Evolutionary conservation across 2,329 filamentous ascomycete species (phyloP).

Genomic region (Cladosporium velox): DNA sequence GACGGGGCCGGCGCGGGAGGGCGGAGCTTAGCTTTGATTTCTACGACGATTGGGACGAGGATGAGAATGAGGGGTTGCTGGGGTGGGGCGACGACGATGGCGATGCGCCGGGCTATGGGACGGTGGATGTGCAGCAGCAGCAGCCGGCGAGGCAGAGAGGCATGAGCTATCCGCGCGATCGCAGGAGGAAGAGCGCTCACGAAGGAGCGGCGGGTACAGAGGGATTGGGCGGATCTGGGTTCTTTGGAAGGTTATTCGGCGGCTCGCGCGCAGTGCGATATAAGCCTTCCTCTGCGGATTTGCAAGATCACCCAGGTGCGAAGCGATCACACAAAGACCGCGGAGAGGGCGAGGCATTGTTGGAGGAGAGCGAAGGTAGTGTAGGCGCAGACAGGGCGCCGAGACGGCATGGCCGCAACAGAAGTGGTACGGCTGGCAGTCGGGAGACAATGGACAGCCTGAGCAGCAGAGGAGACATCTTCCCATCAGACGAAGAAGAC

Average conservation of each 20-base stretch:
- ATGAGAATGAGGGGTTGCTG: constrained; percentile 63
- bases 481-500: constrained; percentile 82
- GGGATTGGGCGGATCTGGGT: constrained; percentile 65
- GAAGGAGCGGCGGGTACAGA: constrained; percentile 61
- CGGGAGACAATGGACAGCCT: constrained; percentile 82
- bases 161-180: constrained; percentile 71
- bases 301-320: constrained; percentile 81
- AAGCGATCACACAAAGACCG: constrained; percentile 41
- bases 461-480: constrained; percentile 84
- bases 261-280: constrained; percentile 74
- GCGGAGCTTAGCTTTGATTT: constrained; percentile 93
- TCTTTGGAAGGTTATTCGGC: constrained; percentile 80
- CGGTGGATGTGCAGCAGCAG: constrained; percentile 53
- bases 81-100: constrained; percentile 84
- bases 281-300: constrained; percentile 84
- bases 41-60: constrained; percentile 92
- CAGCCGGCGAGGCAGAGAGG: constrained; percentile 61
- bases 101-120: constrained; percentile 62
- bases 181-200: constrained; percentile 57
- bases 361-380: constrained; percentile 61
- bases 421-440: constrained; percentile 78
- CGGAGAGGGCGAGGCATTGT: constrained; percentile 69
- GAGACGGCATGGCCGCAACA: constrained; percentile 53
- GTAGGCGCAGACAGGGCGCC: constrained; percentile 34
- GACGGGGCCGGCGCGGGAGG: constrained; percentile 64